phyloP scores from a whole-genome alignment of 75 land plant species.

The Pinus taeda region DNA sequence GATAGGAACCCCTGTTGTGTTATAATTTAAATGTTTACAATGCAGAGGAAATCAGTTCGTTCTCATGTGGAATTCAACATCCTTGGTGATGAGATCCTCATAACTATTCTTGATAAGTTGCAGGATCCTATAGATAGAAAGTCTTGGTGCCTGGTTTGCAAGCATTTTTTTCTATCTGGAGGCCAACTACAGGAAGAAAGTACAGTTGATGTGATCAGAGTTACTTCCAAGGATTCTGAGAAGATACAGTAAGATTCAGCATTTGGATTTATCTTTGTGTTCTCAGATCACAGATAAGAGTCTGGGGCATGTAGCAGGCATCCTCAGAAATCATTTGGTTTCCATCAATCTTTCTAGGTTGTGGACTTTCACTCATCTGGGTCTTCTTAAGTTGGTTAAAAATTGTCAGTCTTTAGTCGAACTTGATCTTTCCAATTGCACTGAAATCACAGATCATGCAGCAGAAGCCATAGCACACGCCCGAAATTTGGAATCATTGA shows the following conservation, averaged over 20 bases:
- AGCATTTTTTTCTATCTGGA: slow-evolving; percentile 52
- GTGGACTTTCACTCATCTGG: slow-evolving; percentile 29
- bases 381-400: slow-evolving; percentile 36
- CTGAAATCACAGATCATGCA: slow-evolving; percentile 47
- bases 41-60: too few relatives aligned
- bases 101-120: slow-evolving; percentile 47
- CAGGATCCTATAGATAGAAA: slow-evolving; percentile 41
- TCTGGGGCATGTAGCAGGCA: slow-evolving; percentile 22
- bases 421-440: slow-evolving; percentile 63
- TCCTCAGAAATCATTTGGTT: slow-evolving; percentile 18
- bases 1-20: too few relatives aligned
- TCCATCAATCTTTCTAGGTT: slow-evolving; percentile 54
- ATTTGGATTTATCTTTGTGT: slow-evolving; percentile 62
- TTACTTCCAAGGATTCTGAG: slow-evolving; percentile 33
- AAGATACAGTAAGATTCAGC: slow-evolving; percentile 36
- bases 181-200: slow-evolving; percentile 45
- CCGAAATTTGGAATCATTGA: slow-evolving; percentile 47
- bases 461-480: slow-evolving; percentile 47
- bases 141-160: slow-evolving; percentile 60
- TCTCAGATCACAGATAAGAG: slow-evolving; percentile 40
- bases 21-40: too few relatives aligned
- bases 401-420: slow-evolving; percentile 54
- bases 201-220: slow-evolving; percentile 51
- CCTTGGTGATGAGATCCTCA: slow-evolving; percentile 45
- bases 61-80: slow-evolving; percentile 10